Base-by-base conservation (phyloP, 108 stramenopile species). In the Cyclotella baltica region DNA sequence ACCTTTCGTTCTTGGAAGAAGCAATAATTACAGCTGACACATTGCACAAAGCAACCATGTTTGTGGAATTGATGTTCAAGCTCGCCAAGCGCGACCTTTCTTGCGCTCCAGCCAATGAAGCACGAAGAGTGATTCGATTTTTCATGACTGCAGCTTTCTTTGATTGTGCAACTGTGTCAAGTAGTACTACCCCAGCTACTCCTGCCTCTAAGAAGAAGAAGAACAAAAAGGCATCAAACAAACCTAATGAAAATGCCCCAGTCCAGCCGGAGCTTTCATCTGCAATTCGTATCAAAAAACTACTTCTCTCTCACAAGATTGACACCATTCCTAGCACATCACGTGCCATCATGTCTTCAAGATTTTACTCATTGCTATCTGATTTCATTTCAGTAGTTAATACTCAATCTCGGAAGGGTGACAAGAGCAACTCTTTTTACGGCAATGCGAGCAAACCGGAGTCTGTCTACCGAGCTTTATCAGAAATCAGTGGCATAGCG, bases 131-230 rank as follows among this genome's bases (percentile, higher is more conserved):
- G 20, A 34, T 89, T 15, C 37, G 64, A 19, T 91, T 95, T 52
- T 90, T 95, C 35, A 81, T 92, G 85, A 78, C 86, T 59, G 69
- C 75, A 16, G 90, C 93, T 27, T 95, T 92, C 58, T 92, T 91
- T 68, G 90, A 94, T 71, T 88, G 88, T 63, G 84, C 83, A 19
- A 47, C 23, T 20, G 30, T 83, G 52, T 36, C 16, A 23, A 34
- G 11, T 28, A n/a, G n/a, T n/a, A n/a, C n/a, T n/a, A n/a, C n/a
- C n/a, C n/a, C n/a, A n/a, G n/a, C n/a, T n/a, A 79, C 64, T 52
- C 65, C 72, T 5, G 37, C 73, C 19, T 40, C 69, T 27, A 88
- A 87, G 52, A 88, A 88, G 74, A 83, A 76, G 75, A 85, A 69
- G 52, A 76, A 70, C 52, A 79, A 73, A 67, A 88, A 81, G 56